Percentiles rank a stretch among this genome's conserved stretches.
Conservation (phyloP, 78 protist genomes). For the Corallochytrium limacisporum region DNA sequence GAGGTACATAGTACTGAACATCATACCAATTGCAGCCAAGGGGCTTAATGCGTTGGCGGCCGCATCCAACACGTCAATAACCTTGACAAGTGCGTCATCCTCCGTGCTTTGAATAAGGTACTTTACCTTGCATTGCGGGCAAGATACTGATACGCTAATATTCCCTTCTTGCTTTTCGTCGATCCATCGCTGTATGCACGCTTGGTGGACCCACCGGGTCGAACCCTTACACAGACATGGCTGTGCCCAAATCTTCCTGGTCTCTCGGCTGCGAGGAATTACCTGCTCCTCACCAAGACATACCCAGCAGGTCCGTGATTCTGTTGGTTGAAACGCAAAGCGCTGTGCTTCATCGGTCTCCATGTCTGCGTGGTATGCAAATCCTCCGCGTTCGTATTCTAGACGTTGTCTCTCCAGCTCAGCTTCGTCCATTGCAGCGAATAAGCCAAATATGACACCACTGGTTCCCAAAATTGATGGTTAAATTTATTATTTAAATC, state of each 20-base stretch:
- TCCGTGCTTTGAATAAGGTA: not conserved
- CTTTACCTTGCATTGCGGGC: not conserved
- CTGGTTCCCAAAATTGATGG: too few species aligned
- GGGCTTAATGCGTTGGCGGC: not conserved
- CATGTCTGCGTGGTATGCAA: too few species aligned
- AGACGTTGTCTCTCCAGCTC: too few species aligned
- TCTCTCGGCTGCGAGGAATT: not conserved
- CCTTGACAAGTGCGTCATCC: not conserved
- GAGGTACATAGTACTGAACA: not conserved
- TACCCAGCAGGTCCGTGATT: too few species aligned
- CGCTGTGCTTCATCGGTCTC: too few species aligned
- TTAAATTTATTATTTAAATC: too few species aligned
- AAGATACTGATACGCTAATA: not conserved
- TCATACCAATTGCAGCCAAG: not conserved
- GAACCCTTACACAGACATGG: constrained; percentile 13
- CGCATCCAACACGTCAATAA: not conserved
- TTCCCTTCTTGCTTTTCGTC: constrained; percentile 16
- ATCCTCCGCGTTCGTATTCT: too few species aligned
- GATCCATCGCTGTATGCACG: constrained; percentile 16
- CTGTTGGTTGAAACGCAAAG: too few species aligned
- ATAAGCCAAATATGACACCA: too few species aligned
- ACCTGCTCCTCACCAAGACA: too few species aligned
- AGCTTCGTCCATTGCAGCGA: too few species aligned
- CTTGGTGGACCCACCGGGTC: constrained; percentile 16
- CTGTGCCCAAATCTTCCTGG: not conserved